These are phyloP conservation scores for Suillus variegatus DNA, from an alignment of 768 basidiomycete species.

Conservation along the genomic window DNA sequence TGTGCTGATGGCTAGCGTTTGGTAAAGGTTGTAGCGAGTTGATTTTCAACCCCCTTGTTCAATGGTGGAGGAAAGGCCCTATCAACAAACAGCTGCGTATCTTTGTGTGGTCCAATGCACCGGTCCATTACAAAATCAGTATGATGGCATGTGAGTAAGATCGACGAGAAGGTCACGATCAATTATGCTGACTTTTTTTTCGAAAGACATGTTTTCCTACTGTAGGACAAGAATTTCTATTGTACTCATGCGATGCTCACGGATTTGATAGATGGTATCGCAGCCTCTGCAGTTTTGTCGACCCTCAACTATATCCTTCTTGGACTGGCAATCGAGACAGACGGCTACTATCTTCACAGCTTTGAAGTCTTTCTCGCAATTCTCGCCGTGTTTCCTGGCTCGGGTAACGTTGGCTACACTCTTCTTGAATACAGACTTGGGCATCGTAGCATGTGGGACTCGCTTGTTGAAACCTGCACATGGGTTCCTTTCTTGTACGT, in stretches of 20 bases:
- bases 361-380: constrained; percentile 77
- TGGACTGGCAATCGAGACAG: constrained; percentile 64
- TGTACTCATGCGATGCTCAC: background rate
- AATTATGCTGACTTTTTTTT: background rate
- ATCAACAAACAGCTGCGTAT: constrained; percentile 73
- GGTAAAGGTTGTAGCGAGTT: constrained; percentile 67
- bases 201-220: constrained; percentile 43
- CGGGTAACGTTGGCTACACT: constrained; percentile 67
- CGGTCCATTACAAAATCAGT: constrained; percentile 73
- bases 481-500: constrained; percentile 30
- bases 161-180: background rate
- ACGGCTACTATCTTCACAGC: constrained; percentile 67
- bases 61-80: constrained; percentile 61
- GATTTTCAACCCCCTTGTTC: constrained; percentile 75
- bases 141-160: constrained; percentile 44
- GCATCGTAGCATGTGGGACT: constrained; percentile 15
- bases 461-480: constrained; percentile 17
- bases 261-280: constrained; percentile 43
- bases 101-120: constrained; percentile 70
- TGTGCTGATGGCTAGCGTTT: constrained; percentile 6
- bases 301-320: constrained; percentile 69
- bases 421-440: constrained; percentile 69
- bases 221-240: constrained; percentile 28
- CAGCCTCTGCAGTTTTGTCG: constrained; percentile 57
- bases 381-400: constrained; percentile 67